phyloP scores from a whole-genome alignment of 2,329 filamentous ascomycete species.

The Cladosporium sp. region DNA sequence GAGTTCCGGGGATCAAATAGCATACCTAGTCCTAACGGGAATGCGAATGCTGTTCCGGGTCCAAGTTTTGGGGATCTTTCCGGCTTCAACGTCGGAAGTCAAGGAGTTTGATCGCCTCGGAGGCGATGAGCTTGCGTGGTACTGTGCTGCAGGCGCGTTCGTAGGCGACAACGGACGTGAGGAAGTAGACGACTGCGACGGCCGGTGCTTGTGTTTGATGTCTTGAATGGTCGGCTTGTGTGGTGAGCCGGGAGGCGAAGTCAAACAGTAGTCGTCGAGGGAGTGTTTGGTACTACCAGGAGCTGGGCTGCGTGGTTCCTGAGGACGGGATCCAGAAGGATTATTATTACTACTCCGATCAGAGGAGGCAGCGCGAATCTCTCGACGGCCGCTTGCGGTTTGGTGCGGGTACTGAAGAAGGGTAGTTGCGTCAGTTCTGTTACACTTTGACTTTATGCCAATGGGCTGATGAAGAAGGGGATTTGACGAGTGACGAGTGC shows the following conservation, averaged over 20 bases:
- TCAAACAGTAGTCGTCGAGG: conserved; percentile 7
- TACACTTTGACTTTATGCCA: conserved; percentile 7
- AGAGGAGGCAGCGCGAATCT: conserved; percentile 8
- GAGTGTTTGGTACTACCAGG: conserved; percentile 1
- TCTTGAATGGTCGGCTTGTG: conserved; percentile 5
- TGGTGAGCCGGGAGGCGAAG: conserved; percentile 6
- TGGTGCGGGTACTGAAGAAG: conserved; percentile 21
- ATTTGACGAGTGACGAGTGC: background rate
- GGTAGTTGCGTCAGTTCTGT: conserved; percentile 11
- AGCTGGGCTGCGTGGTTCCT: conserved; percentile 3
- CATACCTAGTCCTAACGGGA: conserved; percentile 10
- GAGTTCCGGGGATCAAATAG: background rate
- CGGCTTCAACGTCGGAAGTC: background rate
- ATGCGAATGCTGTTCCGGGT: conserved; percentile 10
- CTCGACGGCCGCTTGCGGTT: conserved; percentile 10
- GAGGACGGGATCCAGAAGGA: conserved; percentile 13
- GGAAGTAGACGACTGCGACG: background rate
- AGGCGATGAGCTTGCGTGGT: conserved; percentile 12
- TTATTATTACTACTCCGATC: background rate
- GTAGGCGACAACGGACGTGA: conserved; percentile 1
- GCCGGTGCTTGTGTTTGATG: background rate
- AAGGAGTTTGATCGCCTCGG: background rate
- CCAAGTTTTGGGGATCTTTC: conserved; percentile 10
- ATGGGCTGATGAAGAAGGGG: background rate
- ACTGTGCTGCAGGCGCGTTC: background rate